Evolutionary conservation across 352 stramenopile species (phyloP).

Genomic region (Phytophthora syringae): DNA sequence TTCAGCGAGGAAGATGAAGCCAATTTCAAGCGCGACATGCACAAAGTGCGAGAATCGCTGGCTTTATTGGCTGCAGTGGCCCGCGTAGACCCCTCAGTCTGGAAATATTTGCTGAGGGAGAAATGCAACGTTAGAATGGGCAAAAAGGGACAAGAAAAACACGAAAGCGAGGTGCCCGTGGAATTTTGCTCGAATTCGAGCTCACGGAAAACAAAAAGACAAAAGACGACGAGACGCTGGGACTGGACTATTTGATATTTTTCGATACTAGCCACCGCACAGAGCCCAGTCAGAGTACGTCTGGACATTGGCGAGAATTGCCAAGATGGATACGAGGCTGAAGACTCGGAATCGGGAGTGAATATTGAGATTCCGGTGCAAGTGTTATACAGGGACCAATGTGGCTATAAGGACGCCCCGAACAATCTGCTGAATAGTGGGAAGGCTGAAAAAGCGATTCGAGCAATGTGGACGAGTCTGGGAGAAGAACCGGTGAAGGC

Average conservation of each 20-base stretch:
- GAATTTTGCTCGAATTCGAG: background rate
- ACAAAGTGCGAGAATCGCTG: conserved; percentile 29
- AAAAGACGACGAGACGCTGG: background rate
- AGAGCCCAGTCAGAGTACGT: background rate
- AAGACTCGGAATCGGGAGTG: background rate
- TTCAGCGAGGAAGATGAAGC: conserved; percentile 1
- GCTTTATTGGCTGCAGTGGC: conserved; percentile 35
- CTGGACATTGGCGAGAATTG: conserved; percentile 5
- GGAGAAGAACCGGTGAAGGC: background rate
- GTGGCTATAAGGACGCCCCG: background rate
- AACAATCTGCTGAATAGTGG: background rate
- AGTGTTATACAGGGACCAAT: background rate
- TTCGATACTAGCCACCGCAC: conserved; percentile 1
- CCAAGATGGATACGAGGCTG: background rate
- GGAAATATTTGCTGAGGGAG: conserved; percentile 30
- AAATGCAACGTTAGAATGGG: conserved; percentile 20
- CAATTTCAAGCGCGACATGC: background rate
- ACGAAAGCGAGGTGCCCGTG: conserved; percentile 18
- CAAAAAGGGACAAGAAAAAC: conserved; percentile 13
- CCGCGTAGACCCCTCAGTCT: conserved; percentile 20
- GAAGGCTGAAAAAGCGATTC: background rate
- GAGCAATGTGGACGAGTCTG: background rate
- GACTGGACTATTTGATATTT: background rate
- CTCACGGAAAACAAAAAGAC: conserved; percentile 7
- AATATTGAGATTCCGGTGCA: conserved; percentile 8